These are phyloP conservation scores for Starmerella lactis-condensi DNA, from an alignment of 805 yeast genomes.

Conservation along the genomic window DNA sequence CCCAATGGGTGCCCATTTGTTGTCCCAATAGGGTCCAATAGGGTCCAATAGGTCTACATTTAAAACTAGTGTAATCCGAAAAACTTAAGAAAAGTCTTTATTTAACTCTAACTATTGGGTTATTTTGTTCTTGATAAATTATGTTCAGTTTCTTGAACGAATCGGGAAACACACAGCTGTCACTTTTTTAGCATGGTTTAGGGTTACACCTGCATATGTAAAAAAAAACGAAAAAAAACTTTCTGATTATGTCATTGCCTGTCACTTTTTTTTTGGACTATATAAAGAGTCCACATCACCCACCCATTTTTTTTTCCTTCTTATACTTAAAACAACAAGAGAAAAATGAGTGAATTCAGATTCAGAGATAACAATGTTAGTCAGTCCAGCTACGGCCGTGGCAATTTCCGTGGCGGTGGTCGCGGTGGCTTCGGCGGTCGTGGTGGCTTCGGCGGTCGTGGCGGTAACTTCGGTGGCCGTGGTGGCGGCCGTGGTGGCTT, in stretches of 20 bases:
- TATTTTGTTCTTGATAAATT: too few species aligned
- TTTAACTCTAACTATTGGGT: too few species aligned
- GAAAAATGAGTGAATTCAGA: constrained; percentile 1
- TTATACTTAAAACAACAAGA: background rate
- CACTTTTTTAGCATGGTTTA: too few species aligned
- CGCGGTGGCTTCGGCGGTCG: constrained; percentile 17
- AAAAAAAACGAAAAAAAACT: background rate
- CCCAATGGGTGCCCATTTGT: too few species aligned
- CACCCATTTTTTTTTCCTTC: background rate
- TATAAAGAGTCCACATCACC: constrained; percentile 2
- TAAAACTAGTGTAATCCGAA: too few species aligned
- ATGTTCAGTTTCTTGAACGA: too few species aligned
- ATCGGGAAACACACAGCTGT: too few species aligned
- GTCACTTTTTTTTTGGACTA: background rate
- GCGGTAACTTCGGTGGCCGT: constrained; percentile 26
- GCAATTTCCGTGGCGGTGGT: constrained; percentile 19
- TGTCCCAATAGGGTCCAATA: too few species aligned
- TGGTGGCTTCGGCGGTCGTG: constrained; percentile 27
- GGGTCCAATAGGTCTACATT: too few species aligned
- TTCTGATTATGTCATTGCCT: background rate
- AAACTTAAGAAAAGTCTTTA: too few species aligned
- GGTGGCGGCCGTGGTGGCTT: constrained; percentile 26
- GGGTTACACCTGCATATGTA: background rate
- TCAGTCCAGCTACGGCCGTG: constrained; percentile 14
- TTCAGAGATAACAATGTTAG: constrained; percentile 15